Evolutionary conservation across 1,139 yeast genomes (phyloP).

Genomic region (Zygosaccharomyces sapae): DNA sequence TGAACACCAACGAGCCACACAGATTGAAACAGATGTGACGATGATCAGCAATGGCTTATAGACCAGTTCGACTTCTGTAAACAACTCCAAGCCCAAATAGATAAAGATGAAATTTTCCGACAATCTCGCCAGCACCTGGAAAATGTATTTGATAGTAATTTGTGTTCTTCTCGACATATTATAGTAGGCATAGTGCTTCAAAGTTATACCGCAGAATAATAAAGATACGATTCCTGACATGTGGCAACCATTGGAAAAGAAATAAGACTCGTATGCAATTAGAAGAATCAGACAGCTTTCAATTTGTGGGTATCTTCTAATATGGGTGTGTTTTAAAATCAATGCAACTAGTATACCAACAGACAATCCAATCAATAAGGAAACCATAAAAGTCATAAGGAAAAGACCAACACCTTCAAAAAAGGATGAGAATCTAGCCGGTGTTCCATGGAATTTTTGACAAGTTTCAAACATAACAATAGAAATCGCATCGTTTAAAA

Average conservation of each 20-base stretch:
- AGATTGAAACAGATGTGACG: constrained; percentile 82
- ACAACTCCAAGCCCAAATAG: constrained; percentile 86
- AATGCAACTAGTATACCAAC: constrained; percentile 88
- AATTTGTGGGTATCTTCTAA: constrained; percentile 90
- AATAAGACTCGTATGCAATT: constrained; percentile 93
- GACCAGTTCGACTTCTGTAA: constrained; percentile 92
- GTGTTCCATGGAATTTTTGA: constrained; percentile 89
- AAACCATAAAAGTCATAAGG: constrained; percentile 86
- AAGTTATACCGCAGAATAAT: constrained; percentile 90
- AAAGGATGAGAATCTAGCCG: constrained; percentile 67
- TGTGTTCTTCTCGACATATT: constrained; percentile 98
- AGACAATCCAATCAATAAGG: constrained; percentile 84
- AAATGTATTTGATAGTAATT: constrained; percentile 90
- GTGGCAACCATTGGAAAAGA: constrained; percentile 97
- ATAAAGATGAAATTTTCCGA: constrained; percentile 97
- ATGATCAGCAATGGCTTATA: constrained; percentile 91
- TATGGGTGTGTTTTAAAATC: constrained; percentile 84
- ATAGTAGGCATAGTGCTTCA: constrained; percentile 94
- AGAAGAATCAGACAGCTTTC: constrained; percentile 89
- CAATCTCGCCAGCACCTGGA: constrained; percentile 88
- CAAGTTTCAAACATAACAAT: constrained; percentile 99
- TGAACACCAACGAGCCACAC: constrained; percentile 95
- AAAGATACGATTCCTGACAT: constrained; percentile 98
- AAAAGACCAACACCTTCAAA: constrained; percentile 94
- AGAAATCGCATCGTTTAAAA: constrained; percentile 94